Evolutionary conservation across 2,329 filamentous ascomycete species (phyloP).

Genomic region (Juglanconis juglandina): DNA sequence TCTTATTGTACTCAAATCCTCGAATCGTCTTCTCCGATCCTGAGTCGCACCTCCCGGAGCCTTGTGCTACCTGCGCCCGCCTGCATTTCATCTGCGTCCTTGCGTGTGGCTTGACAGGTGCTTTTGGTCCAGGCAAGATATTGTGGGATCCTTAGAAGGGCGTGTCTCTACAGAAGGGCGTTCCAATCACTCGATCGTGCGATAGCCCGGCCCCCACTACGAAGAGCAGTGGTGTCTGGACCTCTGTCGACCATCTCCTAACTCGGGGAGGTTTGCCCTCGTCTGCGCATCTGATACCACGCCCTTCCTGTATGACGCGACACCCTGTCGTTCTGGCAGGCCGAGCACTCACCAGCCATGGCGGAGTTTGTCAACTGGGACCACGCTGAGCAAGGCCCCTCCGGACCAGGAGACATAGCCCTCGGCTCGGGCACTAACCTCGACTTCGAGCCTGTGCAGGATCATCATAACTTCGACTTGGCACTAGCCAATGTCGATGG

Average conservation of each 20-base stretch:
- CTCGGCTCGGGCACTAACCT: slow-evolving; percentile 34
- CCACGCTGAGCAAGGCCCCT: slow-evolving; percentile 37
- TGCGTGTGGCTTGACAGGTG: background rate
- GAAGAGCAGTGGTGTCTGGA: background rate
- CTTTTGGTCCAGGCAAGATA: background rate
- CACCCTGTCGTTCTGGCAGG: slow-evolving; percentile 6
- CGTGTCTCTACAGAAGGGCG: background rate
- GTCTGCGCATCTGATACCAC: background rate
- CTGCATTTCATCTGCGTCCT: too few species aligned
- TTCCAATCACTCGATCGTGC: background rate
- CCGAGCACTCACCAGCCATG: slow-evolving; percentile 29
- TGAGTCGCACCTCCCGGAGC: background rate
- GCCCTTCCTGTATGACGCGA: slow-evolving; percentile 10
- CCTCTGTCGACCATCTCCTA: slow-evolving; percentile 1
- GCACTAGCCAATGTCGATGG: slow-evolving; percentile 54
- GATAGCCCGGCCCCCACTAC: background rate
- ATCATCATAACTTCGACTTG: slow-evolving; percentile 45
- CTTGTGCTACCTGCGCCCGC: background rate
- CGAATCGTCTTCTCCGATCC: background rate
- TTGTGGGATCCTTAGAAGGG: background rate
- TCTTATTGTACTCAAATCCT: background rate
- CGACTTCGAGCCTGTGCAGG: slow-evolving; percentile 21
- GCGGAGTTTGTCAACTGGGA: slow-evolving; percentile 66
- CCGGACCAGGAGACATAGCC: slow-evolving; percentile 22
- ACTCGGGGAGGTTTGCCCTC: background rate